phyloP scores from a whole-genome alignment of 1,139 yeast species.

The Pichia sp. region DNA sequence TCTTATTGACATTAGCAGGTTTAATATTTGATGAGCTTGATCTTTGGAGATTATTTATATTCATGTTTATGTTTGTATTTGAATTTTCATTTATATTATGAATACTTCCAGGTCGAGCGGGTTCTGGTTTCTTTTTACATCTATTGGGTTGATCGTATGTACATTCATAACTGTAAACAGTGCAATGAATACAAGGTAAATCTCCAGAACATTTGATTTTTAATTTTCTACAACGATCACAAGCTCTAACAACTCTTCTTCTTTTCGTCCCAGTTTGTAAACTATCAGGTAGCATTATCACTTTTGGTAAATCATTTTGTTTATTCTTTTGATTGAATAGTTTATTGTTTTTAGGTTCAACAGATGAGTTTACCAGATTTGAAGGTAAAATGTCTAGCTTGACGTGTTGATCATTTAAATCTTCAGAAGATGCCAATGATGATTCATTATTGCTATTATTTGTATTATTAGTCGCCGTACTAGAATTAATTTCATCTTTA shows the following conservation, averaged over 20 bases:
- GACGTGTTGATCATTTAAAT: slow-evolving; percentile 1
- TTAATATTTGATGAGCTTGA: not conserved
- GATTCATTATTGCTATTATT: not conserved
- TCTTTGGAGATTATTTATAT: no score
- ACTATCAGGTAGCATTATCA: slow-evolving; percentile 23
- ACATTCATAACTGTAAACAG: slow-evolving; percentile 76
- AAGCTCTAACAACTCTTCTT: slow-evolving; percentile 76
- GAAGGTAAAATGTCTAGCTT: slow-evolving; percentile 6
- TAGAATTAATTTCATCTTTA: no score
- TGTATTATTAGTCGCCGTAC: not conserved
- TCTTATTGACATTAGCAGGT: no score
- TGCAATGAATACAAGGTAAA: slow-evolving; percentile 83
- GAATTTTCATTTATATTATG: not conserved
- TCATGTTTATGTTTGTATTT: no score
- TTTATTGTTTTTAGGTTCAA: not conserved
- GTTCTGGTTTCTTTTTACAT: slow-evolving; percentile 18
- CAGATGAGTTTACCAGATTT: not conserved
- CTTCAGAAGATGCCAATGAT: not conserved
- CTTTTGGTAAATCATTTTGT: slow-evolving; percentile 21
- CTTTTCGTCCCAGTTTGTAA: slow-evolving; percentile 39
- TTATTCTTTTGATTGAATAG: not conserved
- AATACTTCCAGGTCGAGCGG: no score
- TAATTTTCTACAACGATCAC: slow-evolving; percentile 63
- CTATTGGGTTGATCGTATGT: slow-evolving; percentile 47
- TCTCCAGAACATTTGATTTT: slow-evolving; percentile 87